Conservation (phyloP, 306 rosid genomes). For the Quercus ilex region DNA sequence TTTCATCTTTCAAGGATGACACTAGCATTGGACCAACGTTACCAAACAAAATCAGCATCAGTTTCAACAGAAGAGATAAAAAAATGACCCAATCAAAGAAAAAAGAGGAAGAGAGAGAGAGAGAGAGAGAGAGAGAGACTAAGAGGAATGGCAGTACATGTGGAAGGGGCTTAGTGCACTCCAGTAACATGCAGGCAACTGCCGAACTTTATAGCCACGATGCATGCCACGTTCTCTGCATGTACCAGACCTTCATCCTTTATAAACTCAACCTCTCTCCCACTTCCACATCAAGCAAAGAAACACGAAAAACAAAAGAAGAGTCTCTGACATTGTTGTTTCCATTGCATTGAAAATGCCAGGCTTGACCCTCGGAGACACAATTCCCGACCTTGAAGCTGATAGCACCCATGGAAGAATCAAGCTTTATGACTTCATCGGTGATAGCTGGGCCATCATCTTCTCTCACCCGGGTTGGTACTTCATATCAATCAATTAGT, state of each 20-base stretch:
- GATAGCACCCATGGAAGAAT: constrained; percentile 72
- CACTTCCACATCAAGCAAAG: too few species aligned
- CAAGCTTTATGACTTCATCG: constrained; percentile 51
- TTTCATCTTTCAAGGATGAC: neutral
- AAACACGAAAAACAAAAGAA: neutral
- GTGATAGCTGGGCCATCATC: constrained; percentile 57
- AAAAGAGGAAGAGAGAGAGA: neutral
- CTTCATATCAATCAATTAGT: too few species aligned
- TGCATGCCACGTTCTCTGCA: constrained; percentile 72
- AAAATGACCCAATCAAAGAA: neutral
- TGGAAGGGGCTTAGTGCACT: neutral
- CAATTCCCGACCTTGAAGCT: constrained; percentile 62
- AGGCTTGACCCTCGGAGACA: constrained; percentile 81
- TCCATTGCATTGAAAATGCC: constrained; percentile 41
- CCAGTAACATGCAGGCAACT: constrained; percentile 18
- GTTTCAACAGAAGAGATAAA: neutral
- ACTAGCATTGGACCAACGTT: neutral
- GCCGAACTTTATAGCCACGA: constrained; percentile 12
- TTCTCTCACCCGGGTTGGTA: constrained; percentile 78
- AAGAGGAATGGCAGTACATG: neutral
- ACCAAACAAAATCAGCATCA: neutral
- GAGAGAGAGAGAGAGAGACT: too few species aligned
- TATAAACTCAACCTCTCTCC: neutral
- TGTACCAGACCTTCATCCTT: constrained; percentile 30
- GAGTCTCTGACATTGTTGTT: too few species aligned